phyloP scores from a whole-genome alignment of 2,329 filamentous ascomycete species.

The Pestalotiopsis sp. region DNA sequence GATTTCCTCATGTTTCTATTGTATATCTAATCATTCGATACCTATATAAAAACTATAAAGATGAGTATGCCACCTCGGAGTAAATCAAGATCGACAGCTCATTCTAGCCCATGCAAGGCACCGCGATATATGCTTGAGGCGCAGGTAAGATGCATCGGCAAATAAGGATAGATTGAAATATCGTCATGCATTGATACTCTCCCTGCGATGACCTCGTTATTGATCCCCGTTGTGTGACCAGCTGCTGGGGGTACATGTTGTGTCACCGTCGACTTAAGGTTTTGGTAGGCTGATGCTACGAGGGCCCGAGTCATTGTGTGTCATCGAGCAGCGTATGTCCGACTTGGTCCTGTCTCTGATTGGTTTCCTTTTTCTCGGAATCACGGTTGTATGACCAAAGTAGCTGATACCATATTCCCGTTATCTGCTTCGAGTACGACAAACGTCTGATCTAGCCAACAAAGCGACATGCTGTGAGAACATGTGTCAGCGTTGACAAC shows the following conservation, averaged over 20 bases:
- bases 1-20: no score
- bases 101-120: not conserved
- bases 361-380: not conserved
- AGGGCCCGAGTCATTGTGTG: not conserved
- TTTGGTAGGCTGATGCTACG: not conserved
- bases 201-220: not conserved
- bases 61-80: no score
- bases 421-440: not conserved
- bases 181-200: not conserved
- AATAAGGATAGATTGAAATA: not conserved
- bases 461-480: not conserved
- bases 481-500: not conserved
- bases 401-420: not conserved
- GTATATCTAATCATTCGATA: no score
- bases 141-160: not conserved
- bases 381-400: not conserved
- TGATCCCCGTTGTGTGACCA: not conserved
- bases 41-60: no score
- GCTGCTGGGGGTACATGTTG: not conserved
- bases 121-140: not conserved
- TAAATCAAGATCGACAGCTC: not conserved
- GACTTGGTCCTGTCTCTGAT: not conserved
- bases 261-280: not conserved
- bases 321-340: not conserved
- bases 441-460: not conserved